Evolutionary conservation across 768 basidiomycete genomes (phyloP), one percentile per base, ranked within the genome.

Genomic region (Clitopilus passeckerianus): DNA sequence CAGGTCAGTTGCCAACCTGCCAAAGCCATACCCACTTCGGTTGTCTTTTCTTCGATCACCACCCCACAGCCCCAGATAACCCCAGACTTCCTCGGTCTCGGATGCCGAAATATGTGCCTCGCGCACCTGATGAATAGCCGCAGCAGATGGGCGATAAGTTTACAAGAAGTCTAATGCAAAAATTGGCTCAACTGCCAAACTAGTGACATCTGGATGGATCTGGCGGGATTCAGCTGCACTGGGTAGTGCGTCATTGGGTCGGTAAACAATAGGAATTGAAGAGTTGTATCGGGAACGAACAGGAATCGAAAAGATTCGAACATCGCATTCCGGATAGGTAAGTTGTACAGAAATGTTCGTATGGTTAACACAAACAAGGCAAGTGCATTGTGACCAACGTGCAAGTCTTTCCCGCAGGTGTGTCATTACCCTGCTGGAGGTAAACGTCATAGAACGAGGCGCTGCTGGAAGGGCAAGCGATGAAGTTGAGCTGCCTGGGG

Each of bases 401-500:
- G 57, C 76, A 80, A 33, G 66, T 69, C 46, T 66, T 67, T 44
- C 74, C 74, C 0, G 74, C 12, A 1, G 83, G 83, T 24, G 68
- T 70, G 57, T 81, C 80, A 61, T 80, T 83, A 20, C 80, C 81
- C 12, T 72, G 73, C 66, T 84, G 82, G 57, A 85, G 65, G 67
- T 77, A 84, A 6, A 84, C 64, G 57, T 76, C 68, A 62, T 78
- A 85, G 58, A 77, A 70, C 9, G 70, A 71, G 4, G 77, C 52
- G 30, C 71, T 71, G 61, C 66, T 77, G 23, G 78, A 78, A 15
- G 77, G 64, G 64, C 83, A 84, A 7, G 80, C 81, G 23, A 84
- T 67, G 71, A 83, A 85, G 67, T 84, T 84, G 56, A 82, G 74
- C 67, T 81, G 77, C 34, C 80, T 70, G 20, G 80, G 82, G 59